phyloP scores from a whole-genome alignment of 1,284 basidiomycete genomes.

The Ceratobasidium papillatum region DNA sequence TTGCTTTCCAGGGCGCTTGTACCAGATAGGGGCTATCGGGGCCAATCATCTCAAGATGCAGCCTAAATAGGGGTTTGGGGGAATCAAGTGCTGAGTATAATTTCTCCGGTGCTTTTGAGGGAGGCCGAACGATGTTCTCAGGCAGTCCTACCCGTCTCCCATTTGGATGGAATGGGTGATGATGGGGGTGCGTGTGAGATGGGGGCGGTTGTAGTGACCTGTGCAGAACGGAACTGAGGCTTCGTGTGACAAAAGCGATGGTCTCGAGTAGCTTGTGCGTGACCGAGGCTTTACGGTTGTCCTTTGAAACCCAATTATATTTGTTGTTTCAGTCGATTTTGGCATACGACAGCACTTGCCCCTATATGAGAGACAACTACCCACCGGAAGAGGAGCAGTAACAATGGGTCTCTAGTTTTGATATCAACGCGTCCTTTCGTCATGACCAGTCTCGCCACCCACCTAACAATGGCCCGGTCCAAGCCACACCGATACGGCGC shows the following conservation, averaged over 20 bases:
- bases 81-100: slow-evolving; percentile 12
- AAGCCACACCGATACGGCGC: slow-evolving; percentile 21
- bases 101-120: slow-evolving; percentile 22
- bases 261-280: neutral
- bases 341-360: neutral
- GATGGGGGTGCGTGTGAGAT: slow-evolving; percentile 21
- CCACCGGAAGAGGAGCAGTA: slow-evolving; percentile 4
- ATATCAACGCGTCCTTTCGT: neutral
- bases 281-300: slow-evolving; percentile 8
- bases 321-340: slow-evolving; percentile 14
- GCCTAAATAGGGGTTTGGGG: slow-evolving; percentile 20
- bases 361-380: slow-evolving; percentile 17
- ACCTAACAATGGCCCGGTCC: slow-evolving; percentile 15
- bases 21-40: slow-evolving; percentile 30
- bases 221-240: neutral
- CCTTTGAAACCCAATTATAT: slow-evolving; percentile 21
- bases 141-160: neutral
- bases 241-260: slow-evolving; percentile 6
- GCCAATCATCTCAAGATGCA: slow-evolving; percentile 14
- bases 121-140: slow-evolving; percentile 19
- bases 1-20: slow-evolving; percentile 26
- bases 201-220: slow-evolving; percentile 15
- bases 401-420: slow-evolving; percentile 18
- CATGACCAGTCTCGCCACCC: neutral
- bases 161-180: slow-evolving; percentile 6